A percentile compares a stretch with the other conserved stretches of the same genome.
Evolutionary conservation across 768 basidiomycete species (phyloP).

Genomic region (Mycena alexandri): DNA sequence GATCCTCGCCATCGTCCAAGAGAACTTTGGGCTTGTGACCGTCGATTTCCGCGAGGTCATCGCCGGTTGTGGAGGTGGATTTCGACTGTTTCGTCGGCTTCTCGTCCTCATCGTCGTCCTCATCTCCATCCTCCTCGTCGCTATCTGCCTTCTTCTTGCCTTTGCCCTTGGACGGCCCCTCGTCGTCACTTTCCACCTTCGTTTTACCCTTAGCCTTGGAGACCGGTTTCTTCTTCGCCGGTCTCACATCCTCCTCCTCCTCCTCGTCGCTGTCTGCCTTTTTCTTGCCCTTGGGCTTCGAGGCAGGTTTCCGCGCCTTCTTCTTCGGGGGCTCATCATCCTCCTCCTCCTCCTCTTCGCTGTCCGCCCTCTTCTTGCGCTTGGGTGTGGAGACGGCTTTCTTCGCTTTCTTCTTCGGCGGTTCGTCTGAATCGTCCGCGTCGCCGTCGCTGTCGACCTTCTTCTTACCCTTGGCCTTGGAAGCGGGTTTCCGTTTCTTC

Average conservation of each 20-base stretch:
- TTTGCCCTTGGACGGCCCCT: too few relatives aligned
- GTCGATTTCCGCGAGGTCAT: constrained; percentile 64
- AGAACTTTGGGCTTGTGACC: constrained; percentile 63
- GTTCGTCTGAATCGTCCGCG: constrained; percentile 32
- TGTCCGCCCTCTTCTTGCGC: constrained; percentile 42
- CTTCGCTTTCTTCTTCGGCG: neutral
- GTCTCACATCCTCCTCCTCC: constrained; percentile 23
- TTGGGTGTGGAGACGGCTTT: constrained; percentile 19
- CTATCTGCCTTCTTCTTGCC: too few relatives aligned
- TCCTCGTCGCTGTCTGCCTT: constrained; percentile 39
- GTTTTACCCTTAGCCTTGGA: neutral
- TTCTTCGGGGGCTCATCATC: constrained; percentile 22
- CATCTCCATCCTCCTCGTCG: too few relatives aligned
- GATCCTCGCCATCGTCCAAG: constrained; percentile 56
- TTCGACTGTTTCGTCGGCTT: constrained; percentile 59
- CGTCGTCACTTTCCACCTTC: too few relatives aligned
- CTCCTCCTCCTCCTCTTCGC: constrained; percentile 37
- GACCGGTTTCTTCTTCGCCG: neutral
- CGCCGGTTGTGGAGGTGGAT: constrained; percentile 64
- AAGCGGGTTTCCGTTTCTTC: neutral
- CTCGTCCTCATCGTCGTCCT: too few relatives aligned
- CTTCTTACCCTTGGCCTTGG: constrained; percentile 38
- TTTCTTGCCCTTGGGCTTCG: constrained; percentile 41
- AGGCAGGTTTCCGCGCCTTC: neutral
- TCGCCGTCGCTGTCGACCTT: constrained; percentile 40